A percentile compares a stretch with the other conserved stretches of the same genome.
These are phyloP conservation scores for Cryptosporidium canis DNA, from an alignment of 169 alveolate species.

Conservation along the genomic window DNA sequence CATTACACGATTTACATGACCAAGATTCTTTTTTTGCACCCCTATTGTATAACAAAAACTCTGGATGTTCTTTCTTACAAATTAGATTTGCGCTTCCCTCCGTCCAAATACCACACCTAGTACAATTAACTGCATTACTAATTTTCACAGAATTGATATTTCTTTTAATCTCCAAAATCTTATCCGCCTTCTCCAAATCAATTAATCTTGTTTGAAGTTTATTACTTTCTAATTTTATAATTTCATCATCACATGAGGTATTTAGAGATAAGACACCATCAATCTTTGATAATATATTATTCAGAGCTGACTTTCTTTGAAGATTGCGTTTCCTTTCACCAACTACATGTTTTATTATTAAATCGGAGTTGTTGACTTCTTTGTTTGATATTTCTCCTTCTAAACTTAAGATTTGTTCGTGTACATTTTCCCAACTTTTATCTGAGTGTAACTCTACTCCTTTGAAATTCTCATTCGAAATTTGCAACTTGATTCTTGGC, in stretches of 20 bases:
- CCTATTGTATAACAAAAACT: conserved; percentile 1
- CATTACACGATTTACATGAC: conserved; percentile 47
- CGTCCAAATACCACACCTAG: conserved; percentile 52
- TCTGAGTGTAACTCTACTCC: not conserved
- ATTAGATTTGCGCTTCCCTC: not conserved
- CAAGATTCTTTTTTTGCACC: conserved; percentile 50
- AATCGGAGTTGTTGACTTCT: not conserved
- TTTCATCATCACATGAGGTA: conserved; percentile 2
- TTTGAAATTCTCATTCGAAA: not conserved
- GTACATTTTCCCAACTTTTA: not conserved
- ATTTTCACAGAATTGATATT: conserved; percentile 11
- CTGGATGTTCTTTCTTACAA: conserved; percentile 49
- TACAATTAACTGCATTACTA: conserved; percentile 23
- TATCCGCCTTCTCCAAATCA: conserved; percentile 34
- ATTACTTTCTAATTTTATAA: not conserved
- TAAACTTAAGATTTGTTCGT: not conserved
- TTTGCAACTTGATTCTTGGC: not conserved
- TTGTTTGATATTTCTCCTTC: not conserved
- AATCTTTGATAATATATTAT: not conserved
- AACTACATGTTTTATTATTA: not conserved
- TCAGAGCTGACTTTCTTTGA: not conserved
- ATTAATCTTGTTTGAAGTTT: not conserved
- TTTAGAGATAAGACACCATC: conserved; percentile 18
- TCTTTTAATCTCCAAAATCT: not conserved
- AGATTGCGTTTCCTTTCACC: not conserved